Base-by-base conservation (phyloP, 441 rosid species). In the Euphorbia celastroides region DNA sequence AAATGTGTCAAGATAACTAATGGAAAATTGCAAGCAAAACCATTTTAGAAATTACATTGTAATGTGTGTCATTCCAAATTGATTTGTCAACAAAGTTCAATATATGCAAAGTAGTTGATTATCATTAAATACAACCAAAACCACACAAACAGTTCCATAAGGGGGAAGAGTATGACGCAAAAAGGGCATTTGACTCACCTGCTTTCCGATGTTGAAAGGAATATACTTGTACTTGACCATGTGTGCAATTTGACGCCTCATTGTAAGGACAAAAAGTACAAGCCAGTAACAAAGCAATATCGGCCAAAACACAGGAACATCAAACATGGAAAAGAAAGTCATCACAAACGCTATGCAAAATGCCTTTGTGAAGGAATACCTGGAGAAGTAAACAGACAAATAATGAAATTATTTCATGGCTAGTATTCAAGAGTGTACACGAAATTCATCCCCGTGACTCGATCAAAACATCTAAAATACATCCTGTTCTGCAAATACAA, bases 211-310 rank as follows among this genome's bases (percentile, higher is more conserved):
- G 25, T 13, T 16, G 9, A 67, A 44, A 0, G 70, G 70, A 13
- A 84, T 59, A 65, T 86, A 86, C 70, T 72, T 81, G 75, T 86
- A 84, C 71, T 83, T 84, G 56, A 84, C 77, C 89, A 86, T 86
- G 74, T 86, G 92, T 60, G 75, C 44, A 36, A 84, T 81, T 70
- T 86, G 92, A 70, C 89, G 86, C 70, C 75, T 81, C 89, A 82
- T 82, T 8, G 89, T 82, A 50, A 86, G 83, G 71, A 77, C 75
- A 78, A 83, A 84, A 34, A 84, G 79, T 74, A 79, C 82, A 26
- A 84, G 61, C 92, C 86, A 80, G 12, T 82, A 86, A 64, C 70
- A 84, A 25, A 84, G 79, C 54, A 86, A 66, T 77, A 86, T 80
- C 5, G 87, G 92, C 92, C 92, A 67, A 42, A 67, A 67, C 30